A percentile compares a stretch with the other conserved stretches of the same genome.
Conservation (phyloP, 352 stramenopile species). For the Aphanomyces stellatus region DNA sequence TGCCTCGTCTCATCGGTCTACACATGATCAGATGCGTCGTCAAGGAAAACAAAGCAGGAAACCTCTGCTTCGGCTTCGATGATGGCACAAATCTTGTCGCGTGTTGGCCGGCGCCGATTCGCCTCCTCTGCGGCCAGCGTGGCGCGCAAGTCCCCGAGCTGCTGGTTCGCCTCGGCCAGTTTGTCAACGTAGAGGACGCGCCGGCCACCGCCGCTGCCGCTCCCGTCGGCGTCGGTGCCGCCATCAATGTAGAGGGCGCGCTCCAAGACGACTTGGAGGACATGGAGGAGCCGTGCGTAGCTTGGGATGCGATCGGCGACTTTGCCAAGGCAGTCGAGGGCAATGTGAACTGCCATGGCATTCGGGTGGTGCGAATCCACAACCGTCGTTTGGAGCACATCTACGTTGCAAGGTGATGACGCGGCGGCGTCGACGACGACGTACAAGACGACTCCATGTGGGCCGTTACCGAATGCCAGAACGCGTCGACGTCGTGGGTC, state of each 20-base stretch:
- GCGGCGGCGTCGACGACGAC: background rate
- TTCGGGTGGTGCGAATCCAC: constrained; percentile 37
- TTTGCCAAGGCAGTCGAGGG: constrained; percentile 62
- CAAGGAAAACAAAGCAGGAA: too few relatives aligned
- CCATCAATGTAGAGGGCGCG: constrained; percentile 30
- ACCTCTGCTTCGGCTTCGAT: too few relatives aligned
- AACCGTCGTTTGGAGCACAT: constrained; percentile 49
- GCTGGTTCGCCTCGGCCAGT: constrained; percentile 22
- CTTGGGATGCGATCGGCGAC: constrained; percentile 40
- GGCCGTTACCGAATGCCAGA: constrained; percentile 55
- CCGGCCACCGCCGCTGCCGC: too few relatives aligned
- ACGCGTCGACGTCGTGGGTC: constrained; percentile 30
- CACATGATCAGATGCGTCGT: too few relatives aligned
- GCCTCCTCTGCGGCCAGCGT: background rate
- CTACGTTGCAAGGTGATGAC: constrained; percentile 21
- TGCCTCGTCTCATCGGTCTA: constrained; percentile 8
- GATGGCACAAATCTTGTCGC: constrained; percentile 1
- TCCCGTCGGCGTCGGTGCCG: background rate
- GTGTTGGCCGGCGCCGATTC: background rate
- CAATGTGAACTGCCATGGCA: constrained; percentile 44
- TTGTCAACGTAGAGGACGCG: constrained; percentile 46
- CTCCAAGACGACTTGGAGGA: constrained; percentile 43
- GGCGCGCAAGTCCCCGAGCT: constrained; percentile 11
- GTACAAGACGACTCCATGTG: constrained; percentile 68
- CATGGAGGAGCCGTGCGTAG: constrained; percentile 52